Evolutionary conservation across 441 rosid species (phyloP), one percentile per base, ranked within the genome.

Genomic region (Mallotus japonicus): DNA sequence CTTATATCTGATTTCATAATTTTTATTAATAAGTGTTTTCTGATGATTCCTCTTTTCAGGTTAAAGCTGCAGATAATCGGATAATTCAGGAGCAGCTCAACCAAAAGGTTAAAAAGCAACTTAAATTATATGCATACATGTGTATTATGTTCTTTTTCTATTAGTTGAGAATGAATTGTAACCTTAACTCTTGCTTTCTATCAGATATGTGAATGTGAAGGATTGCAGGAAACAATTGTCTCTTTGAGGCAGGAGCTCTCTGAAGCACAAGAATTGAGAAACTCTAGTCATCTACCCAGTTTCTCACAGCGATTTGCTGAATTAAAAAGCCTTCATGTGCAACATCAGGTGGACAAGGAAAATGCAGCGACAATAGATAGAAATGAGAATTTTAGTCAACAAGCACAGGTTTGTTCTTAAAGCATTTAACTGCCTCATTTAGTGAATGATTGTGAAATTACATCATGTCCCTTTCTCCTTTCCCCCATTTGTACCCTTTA

Each of bases 41-140:
- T 22, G 55, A 28, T 64, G 64, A 32, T 71, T 74, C 68, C 75
- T 64, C 28, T 77, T 82, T 79, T 69, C 84, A 95, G 99, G 98
- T 95, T 69, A 90, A 90, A 89, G 85, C 88, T 71, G 97, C 98
- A 24, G 99, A 95, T 76, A 92, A 92, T 81, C 96, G 92, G 57
- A 77, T 95, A 80, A 88, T 92, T 73, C 96, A 92, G 80, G 98
- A 95, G 86, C 99, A 95, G 84, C 92, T 95, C 73, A 82, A 79
- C 81, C 86, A 86, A 80, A 95, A 92, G 99, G 99, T 95, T 62
- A 53, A 51, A 65, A 69, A 28, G 28, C 44, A 42, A 17, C 34
- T 28, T 74, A 47, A 34, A 72, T 6, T 66, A 51, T 16, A 20
- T 13, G 14, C 16, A 15, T 24, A 60, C 16, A 40, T 9, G 5